A percentile compares a stretch with the other conserved stretches of the same genome.
Conservation (phyloP, 129 eudicot genomes). For the Gnaphalium uliginosum region DNA sequence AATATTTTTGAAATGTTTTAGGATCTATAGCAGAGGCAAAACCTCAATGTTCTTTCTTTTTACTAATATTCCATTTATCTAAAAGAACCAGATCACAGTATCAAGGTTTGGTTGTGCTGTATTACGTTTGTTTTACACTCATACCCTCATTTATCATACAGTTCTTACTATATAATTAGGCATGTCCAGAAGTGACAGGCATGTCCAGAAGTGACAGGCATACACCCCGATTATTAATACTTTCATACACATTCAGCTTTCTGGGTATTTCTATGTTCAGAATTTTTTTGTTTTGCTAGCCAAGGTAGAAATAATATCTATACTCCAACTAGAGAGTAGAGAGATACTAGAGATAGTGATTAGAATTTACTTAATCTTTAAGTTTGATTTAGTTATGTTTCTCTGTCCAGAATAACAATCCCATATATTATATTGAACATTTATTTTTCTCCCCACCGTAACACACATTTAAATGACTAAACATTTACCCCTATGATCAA, state of each 20-base stretch:
- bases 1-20: too few relatives aligned
- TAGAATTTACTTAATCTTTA: constrained; percentile 9
- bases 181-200: background rate
- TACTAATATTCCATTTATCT: background rate
- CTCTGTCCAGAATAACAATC: background rate
- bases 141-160: background rate
- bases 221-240: background rate
- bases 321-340: background rate
- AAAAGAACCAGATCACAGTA: background rate
- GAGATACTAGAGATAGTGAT: background rate
- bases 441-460: background rate
- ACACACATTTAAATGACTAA: background rate
- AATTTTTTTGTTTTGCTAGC: background rate
- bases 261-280: background rate
- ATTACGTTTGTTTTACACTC: background rate
- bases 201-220: background rate
- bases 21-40: constrained; percentile 1
- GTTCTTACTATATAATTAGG: background rate
- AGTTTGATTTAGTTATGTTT: background rate
- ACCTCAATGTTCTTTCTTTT: background rate
- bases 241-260: background rate
- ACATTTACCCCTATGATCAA: constrained; percentile 12
- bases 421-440: constrained; percentile 1
- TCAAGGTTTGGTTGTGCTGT: background rate
- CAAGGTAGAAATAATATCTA: constrained; percentile 4